A percentile compares a stretch with the other conserved stretches of the same genome.
phyloP scores from a whole-genome alignment of 2,329 filamentous ascomycete genomes.

The Monilinia polystroma region DNA sequence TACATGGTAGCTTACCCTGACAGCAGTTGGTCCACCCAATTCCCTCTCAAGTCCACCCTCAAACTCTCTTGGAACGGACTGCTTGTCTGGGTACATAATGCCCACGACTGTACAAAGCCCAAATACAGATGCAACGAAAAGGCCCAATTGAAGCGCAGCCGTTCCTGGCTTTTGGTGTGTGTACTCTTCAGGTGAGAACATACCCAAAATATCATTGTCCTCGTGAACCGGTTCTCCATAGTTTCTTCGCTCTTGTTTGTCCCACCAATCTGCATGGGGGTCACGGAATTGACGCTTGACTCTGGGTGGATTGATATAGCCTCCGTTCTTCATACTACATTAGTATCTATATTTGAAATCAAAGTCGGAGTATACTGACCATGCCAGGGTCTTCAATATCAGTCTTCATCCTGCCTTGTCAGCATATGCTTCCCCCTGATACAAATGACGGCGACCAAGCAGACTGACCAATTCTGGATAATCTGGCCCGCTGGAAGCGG shows the following conservation, averaged over 20 bases:
- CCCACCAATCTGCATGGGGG: conserved; percentile 93
- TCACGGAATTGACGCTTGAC: conserved; percentile 92
- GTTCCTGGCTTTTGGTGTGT: conserved; percentile 74
- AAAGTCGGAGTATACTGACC: conserved; percentile 48
- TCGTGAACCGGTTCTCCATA: conserved; percentile 96
- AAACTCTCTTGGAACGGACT: conserved; percentile 67
- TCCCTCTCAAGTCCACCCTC: conserved; percentile 72
- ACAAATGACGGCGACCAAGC: conserved; percentile 2
- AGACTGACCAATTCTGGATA: conserved; percentile 38
- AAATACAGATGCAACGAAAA: conserved; percentile 63
- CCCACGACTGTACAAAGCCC: conserved; percentile 67
- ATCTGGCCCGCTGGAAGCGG: conserved; percentile 28
- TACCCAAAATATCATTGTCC: conserved; percentile 88
- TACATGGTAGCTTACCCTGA: conserved; percentile 55
- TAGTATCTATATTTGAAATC: conserved; percentile 22
- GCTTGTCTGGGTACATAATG: conserved; percentile 69
- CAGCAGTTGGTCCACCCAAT: conserved; percentile 66
- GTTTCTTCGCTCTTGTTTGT: conserved; percentile 95
- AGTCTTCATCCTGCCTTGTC: conserved; percentile 37
- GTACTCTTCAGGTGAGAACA: conserved; percentile 88
- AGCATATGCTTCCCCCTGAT: conserved; percentile 24
- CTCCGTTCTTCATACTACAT: conserved; percentile 63
- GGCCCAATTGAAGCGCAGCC: conserved; percentile 65
- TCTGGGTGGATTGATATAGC: conserved; percentile 74
- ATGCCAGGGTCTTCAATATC: conserved; percentile 65